phyloP scores from a whole-genome alignment of 2,329 filamentous ascomycete species.

The Phymatotrichopsis omnivora region DNA sequence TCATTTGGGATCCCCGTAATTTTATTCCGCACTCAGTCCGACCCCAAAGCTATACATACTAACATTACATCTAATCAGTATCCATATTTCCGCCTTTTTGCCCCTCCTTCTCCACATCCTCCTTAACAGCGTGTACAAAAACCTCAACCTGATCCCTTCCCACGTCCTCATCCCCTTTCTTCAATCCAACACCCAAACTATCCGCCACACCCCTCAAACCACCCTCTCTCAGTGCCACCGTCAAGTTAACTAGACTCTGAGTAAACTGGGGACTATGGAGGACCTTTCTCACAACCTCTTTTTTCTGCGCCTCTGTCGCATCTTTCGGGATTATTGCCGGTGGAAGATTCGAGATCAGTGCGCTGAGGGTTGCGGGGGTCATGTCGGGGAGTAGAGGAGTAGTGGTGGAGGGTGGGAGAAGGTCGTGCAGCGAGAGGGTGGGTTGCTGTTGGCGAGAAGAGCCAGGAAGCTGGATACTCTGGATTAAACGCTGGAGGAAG shows the following conservation, averaged over 20 bases:
- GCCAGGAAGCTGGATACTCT: conserved; percentile 28
- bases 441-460: conserved; percentile 12
- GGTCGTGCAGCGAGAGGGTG: conserved; percentile 57
- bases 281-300: conserved; percentile 66
- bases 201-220: conserved; percentile 83
- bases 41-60: not conserved
- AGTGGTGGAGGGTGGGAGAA: conserved; percentile 68
- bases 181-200: conserved; percentile 67
- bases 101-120: conserved; percentile 53
- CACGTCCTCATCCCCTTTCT: conserved; percentile 47
- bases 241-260: conserved; percentile 75
- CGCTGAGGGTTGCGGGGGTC: conserved; percentile 55
- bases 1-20: too few species aligned
- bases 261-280: conserved; percentile 82
- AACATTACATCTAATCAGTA: conserved; percentile 13
- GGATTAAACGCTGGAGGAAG: conserved; percentile 66
- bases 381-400: conserved; percentile 58
- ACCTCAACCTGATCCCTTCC: conserved; percentile 82
- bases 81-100: conserved; percentile 21
- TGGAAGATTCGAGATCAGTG: conserved; percentile 67
- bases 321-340: conserved; percentile 62
- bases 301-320: conserved; percentile 72
- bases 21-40: too few species aligned
- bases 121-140: conserved; percentile 82
- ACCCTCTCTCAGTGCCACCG: conserved; percentile 78